Percentiles rank a stretch among this genome's conserved stretches.
Evolutionary conservation across 306 rosid genomes (phyloP).

Genomic region (Mucuna pruriens): DNA sequence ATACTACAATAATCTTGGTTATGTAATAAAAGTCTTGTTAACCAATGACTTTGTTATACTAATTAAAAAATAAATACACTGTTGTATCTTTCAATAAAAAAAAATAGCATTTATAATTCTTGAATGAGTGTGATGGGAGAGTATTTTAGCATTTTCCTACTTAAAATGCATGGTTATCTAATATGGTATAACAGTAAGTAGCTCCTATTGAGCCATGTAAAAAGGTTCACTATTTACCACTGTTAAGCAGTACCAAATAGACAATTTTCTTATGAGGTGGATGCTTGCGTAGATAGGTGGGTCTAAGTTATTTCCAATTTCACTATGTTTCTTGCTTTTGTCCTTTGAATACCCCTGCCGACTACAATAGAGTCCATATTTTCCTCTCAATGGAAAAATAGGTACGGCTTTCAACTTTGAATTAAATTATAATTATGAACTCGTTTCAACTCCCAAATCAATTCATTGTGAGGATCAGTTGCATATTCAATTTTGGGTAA

Average conservation of each 20-base stretch:
- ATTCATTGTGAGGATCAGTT: slow-evolving; percentile 30
- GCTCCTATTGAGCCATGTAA: slow-evolving; percentile 2
- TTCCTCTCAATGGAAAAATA: slow-evolving; percentile 16
- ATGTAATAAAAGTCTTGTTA: too few relatives aligned
- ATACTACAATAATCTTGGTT: too few relatives aligned
- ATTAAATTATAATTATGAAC: slow-evolving; percentile 6
- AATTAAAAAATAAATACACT: too few relatives aligned
- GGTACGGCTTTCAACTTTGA: slow-evolving; percentile 14
- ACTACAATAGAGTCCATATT: slow-evolving; percentile 38
- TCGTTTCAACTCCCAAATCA: slow-evolving; percentile 29
- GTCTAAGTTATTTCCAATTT: slow-evolving; percentile 39
- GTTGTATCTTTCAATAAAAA: too few relatives aligned
- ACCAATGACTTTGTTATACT: too few relatives aligned
- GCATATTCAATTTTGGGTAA: slow-evolving; percentile 25
- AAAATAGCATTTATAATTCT: too few relatives aligned
- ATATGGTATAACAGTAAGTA: too few relatives aligned
- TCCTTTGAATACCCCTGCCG: slow-evolving; percentile 47
- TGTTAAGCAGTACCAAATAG: slow-evolving; percentile 21
- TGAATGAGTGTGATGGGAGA: too few relatives aligned
- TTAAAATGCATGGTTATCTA: too few relatives aligned
- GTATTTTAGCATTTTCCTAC: too few relatives aligned
- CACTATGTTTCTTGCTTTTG: slow-evolving; percentile 35
- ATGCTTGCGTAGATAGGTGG: slow-evolving; percentile 41
- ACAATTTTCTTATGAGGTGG: slow-evolving; percentile 21
- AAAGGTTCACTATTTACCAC: slow-evolving; percentile 13